A percentile compares a stretch with the other conserved stretches of the same genome.
Conservation (phyloP, 441 rosid genomes). For the Isatis lusitanica region DNA sequence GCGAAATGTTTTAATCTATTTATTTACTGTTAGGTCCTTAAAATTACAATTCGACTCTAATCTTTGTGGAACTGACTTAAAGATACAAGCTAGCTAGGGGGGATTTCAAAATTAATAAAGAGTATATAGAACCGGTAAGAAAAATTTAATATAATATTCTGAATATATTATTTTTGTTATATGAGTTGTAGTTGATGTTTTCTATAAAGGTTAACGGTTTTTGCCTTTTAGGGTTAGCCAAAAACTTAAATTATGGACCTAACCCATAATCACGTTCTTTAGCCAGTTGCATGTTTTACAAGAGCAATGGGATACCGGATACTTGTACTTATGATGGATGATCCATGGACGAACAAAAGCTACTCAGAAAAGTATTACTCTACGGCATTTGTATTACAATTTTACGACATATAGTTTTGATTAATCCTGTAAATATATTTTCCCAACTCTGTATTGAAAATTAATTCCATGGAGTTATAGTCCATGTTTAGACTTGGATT, state of each 20-base stretch:
- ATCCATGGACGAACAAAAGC: background rate
- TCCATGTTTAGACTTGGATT: background rate
- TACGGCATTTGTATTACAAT: background rate
- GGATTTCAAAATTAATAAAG: no score
- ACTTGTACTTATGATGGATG: no score
- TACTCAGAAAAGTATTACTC: background rate
- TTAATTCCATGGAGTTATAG: background rate
- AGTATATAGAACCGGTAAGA: background rate
- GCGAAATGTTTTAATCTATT: no score
- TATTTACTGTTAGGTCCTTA: no score
- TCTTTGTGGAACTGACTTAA: no score
- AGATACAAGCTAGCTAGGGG: no score
- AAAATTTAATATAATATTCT: no score
- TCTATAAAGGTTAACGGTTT: background rate
- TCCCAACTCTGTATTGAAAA: background rate
- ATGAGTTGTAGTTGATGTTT: background rate
- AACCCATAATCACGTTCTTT: slow-evolving; percentile 36
- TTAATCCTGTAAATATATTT: background rate
- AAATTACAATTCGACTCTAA: no score
- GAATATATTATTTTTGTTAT: background rate
- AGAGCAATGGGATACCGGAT: background rate
- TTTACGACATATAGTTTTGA: background rate
- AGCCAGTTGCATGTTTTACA: slow-evolving; percentile 2
- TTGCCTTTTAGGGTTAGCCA: slow-evolving; percentile 23
- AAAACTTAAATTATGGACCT: slow-evolving; percentile 32